Conservation (phyloP, 192 early-diverging fungal genomes). For the Linnemannia exigua region DNA sequence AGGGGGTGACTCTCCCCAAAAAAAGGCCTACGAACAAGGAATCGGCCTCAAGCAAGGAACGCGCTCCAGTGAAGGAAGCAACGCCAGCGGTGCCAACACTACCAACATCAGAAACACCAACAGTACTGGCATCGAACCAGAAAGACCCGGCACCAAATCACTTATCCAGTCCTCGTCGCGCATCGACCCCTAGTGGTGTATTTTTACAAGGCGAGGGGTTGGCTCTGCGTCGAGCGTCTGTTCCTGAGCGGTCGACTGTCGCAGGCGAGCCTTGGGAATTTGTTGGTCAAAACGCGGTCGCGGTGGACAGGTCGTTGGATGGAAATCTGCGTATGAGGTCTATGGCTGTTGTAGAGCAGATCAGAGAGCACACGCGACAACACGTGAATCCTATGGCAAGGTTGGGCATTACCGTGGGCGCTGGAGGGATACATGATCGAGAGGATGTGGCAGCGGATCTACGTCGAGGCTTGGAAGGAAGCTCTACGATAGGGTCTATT, state of each 20-base stretch:
- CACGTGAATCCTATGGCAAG: not conserved
- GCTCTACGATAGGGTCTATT: not conserved
- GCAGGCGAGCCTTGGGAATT: not conserved
- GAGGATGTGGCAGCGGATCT: not conserved
- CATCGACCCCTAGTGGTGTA: not conserved
- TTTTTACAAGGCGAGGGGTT: not conserved
- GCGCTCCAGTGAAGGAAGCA: not conserved
- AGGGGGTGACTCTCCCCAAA: not conserved
- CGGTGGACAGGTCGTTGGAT: not conserved
- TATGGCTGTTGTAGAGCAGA: not conserved
- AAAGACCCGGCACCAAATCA: not conserved
- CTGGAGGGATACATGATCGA: not conserved
- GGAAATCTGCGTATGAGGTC: slow-evolving; percentile 1
- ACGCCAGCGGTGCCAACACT: not conserved
- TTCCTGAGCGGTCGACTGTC: not conserved
- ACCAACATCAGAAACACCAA: not conserved
- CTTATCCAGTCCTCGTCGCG: not conserved
- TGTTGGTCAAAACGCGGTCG: not conserved
- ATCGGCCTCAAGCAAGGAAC: not conserved
- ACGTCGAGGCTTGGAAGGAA: not conserved
- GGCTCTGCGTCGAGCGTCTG: not conserved
- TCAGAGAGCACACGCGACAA: not conserved
- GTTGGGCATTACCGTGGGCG: too few relatives aligned
- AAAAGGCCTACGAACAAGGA: too few relatives aligned
- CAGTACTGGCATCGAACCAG: not conserved